Evolutionary conservation across 208 protist species (phyloP).

Genomic region (Crithidia acanthocephali): DNA sequence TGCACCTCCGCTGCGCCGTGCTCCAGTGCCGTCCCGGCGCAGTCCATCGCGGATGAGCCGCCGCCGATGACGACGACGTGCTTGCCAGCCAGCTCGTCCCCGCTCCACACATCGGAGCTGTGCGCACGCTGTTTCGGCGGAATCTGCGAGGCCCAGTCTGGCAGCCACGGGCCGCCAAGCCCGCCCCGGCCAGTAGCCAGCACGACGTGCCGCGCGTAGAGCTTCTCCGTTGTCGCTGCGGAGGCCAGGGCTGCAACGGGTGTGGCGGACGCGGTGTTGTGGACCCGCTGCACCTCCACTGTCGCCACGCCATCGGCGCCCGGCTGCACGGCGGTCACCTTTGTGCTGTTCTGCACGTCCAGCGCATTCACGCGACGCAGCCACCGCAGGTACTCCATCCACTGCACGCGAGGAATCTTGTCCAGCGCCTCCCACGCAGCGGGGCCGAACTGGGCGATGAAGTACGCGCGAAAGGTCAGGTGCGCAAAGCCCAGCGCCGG

Average conservation of each 20-base stretch:
- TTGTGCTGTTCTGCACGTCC: constrained; percentile 15
- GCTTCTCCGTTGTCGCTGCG: constrained; percentile 3
- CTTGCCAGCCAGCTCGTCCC: neutral
- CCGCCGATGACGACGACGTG: constrained; percentile 23
- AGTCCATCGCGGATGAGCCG: constrained; percentile 20
- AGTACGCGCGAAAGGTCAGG: constrained; percentile 19
- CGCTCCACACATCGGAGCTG: constrained; percentile 17
- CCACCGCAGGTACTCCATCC: constrained; percentile 29
- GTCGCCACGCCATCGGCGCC: constrained; percentile 6
- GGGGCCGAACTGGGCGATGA: constrained; percentile 13
- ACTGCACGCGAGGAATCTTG: constrained; percentile 21
- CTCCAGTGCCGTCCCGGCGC: constrained; percentile 14
- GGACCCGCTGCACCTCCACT: neutral
- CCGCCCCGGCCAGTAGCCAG: constrained; percentile 16
- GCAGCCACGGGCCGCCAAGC: constrained; percentile 13
- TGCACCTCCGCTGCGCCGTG: constrained; percentile 19
- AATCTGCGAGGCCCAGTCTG: constrained; percentile 8
- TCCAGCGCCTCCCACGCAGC: constrained; percentile 17
- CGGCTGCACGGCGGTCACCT: constrained; percentile 13
- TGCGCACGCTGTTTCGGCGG: constrained; percentile 13
- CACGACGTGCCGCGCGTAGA: constrained; percentile 22
- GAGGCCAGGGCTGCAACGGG: no score
- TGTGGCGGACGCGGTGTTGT: neutral
- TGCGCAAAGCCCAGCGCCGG: constrained; percentile 17
- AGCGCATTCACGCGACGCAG: constrained; percentile 5